Conservation (phyloP, 73 alveolate genomes). For the Blepharisma japonicum region DNA sequence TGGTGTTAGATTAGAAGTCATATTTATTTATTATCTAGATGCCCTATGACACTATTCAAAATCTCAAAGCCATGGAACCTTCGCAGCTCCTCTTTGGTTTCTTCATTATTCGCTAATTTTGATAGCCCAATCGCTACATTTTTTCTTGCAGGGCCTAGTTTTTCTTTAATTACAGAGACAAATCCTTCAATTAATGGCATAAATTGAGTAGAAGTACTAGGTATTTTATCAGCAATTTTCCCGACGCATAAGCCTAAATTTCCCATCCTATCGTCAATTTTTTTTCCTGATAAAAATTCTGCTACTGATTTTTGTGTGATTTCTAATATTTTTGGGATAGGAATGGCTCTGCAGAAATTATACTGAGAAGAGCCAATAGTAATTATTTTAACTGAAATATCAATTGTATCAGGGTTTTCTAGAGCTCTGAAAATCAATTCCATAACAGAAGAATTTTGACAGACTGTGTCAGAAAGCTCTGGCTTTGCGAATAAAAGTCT, state of each 20-base stretch:
- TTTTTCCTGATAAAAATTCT: neutral
- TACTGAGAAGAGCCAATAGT: neutral
- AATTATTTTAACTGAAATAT: neutral
- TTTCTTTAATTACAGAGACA: conserved; percentile 79
- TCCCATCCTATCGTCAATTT: conserved; percentile 37
- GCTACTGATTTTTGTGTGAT: neutral
- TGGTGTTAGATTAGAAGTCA: conserved; percentile 9
- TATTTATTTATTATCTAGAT: conserved; percentile 43
- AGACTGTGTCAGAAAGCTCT: neutral
- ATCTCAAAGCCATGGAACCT: conserved; percentile 91
- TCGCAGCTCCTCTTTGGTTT: conserved; percentile 73
- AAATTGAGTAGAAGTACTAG: conserved; percentile 66
- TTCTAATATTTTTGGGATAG: neutral
- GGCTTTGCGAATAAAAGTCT: neutral
- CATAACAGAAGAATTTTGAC: neutral
- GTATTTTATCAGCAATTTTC: conserved; percentile 64
- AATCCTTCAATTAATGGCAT: conserved; percentile 62
- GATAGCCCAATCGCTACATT: conserved; percentile 95
- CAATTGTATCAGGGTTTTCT: neutral
- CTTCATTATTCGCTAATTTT: conserved; percentile 79
- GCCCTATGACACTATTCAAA: conserved; percentile 76
- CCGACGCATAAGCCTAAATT: conserved; percentile 54
- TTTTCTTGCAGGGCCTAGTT: conserved; percentile 90
- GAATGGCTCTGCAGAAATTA: neutral
- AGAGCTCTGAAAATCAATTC: neutral